Base-by-base conservation (phyloP, 176 grass and related monocot genomes). In the Canna indica region DNA sequence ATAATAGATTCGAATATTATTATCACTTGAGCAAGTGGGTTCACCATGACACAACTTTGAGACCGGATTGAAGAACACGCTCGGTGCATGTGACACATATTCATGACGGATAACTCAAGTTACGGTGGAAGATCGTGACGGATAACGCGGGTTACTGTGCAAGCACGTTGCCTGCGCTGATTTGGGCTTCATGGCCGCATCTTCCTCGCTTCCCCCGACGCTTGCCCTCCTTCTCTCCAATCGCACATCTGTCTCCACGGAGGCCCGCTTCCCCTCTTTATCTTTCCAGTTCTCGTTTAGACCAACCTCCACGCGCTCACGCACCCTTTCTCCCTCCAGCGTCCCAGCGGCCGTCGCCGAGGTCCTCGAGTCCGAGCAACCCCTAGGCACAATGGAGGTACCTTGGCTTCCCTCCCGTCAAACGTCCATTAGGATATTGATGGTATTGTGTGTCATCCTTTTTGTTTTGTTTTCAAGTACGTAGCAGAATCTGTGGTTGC, bases 161-260 rank as follows among this genome's bases (percentile, higher is more conserved):
- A 54, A 6, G 4, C 50, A 4, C 50, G 12, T 0, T 50, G 47
- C 20, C 50, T 35, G 7, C 17, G 25, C n/a, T n/a, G n/a, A n/a
- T n/a, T n/a, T n/a, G n/a, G n/a, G n/a, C 54, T 16, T 53, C 32
- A 75, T 81, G 79, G 79, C 72, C 9, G 26, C 74, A 22, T 27
- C 72, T 60, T 69, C 79, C 33, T 75, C 80, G 17, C 64, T 72
- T 12, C n/a, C 32, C 30, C 20, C 80, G 5, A 38, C 80, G 7
- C n/a, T 57, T 66, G 46, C 67, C 38, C 80, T 66, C 24, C 26
- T 74, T 71, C 67, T 56, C 63, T 33, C 45, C 39, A 53, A 69
- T 14, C 20, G 25, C 66, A 47, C 64, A 11, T 17, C 59, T 36
- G 0, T 60, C 4, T 18, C 59, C 20, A 3, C 59, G 47, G 67